These are phyloP conservation scores for Lepraria neglecta DNA, from an alignment of 495 filamentous ascomycete species.

Conservation along the genomic window DNA sequence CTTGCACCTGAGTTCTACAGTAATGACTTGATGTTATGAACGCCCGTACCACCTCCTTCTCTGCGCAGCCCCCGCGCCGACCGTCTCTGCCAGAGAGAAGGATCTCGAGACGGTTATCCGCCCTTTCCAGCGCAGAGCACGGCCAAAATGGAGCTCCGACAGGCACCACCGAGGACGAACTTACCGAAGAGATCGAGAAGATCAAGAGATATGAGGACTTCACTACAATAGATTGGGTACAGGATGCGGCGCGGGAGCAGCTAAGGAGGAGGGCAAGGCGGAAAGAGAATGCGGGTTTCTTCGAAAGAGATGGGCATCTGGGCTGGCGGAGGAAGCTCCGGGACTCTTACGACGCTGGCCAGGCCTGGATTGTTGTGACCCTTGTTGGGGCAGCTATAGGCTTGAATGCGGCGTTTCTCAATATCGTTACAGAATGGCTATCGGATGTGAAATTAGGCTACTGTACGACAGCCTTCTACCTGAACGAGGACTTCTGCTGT, in stretches of 20 bases:
- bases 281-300: conserved; percentile 67
- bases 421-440: conserved; percentile 95
- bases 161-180: conserved; percentile 47
- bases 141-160: conserved; percentile 46
- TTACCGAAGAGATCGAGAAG: conserved; percentile 92
- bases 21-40: conserved; percentile 50
- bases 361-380: conserved; percentile 97
- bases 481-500: conserved; percentile 97
- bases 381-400: conserved; percentile 90
- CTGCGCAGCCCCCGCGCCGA: conserved; percentile 44
- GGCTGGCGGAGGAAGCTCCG: conserved; percentile 78
- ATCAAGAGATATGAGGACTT: conserved; percentile 98
- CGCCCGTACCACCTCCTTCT: conserved; percentile 55
- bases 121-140: conserved; percentile 57
- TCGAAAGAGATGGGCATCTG: conserved; percentile 60
- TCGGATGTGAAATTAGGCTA: conserved; percentile 92
- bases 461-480: conserved; percentile 90
- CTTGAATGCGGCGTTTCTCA: conserved; percentile 85
- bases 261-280: conserved; percentile 67
- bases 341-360: conserved; percentile 91
- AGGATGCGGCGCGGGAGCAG: conserved; percentile 91
- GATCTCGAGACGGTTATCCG: conserved; percentile 65
- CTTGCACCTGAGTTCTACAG: background rate
- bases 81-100: conserved; percentile 52
- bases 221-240: conserved; percentile 98